phyloP scores from a whole-genome alignment of 345 rosid species.

The Dipteronia sinensis region DNA sequence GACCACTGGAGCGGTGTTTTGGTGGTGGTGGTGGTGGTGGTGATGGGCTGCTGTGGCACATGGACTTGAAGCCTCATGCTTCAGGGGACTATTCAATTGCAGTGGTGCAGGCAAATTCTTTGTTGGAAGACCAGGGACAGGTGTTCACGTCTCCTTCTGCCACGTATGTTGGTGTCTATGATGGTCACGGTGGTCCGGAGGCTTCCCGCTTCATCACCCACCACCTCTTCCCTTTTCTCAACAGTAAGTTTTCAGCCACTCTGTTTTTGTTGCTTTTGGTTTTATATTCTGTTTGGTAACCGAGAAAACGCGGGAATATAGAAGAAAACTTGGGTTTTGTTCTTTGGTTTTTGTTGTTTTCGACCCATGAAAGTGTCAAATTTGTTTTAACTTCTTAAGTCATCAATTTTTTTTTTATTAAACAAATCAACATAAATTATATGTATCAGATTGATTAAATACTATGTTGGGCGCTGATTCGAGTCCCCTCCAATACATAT shows the following conservation, averaged over 20 bases:
- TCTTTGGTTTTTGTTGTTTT: neutral
- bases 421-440: too few species aligned
- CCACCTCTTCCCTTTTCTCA: slow-evolving; percentile 49
- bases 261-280: neutral
- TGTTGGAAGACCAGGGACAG: slow-evolving; percentile 67
- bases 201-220: slow-evolving; percentile 58
- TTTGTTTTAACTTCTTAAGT: neutral
- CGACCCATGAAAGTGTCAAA: neutral
- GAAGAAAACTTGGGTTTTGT: neutral
- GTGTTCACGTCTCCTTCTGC: slow-evolving; percentile 64
- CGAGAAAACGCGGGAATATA: neutral
- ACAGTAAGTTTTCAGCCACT: slow-evolving; percentile 31
- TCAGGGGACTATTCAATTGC: slow-evolving; percentile 64
- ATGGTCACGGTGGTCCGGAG: slow-evolving; percentile 77
- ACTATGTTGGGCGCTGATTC: too few species aligned
- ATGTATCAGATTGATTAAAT: too few species aligned
- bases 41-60: slow-evolving; percentile 54
- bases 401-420: too few species aligned
- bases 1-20: slow-evolving; percentile 49
- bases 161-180: slow-evolving; percentile 66
- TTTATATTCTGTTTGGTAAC: neutral
- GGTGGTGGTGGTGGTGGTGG: slow-evolving; percentile 34
- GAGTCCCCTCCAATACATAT: too few species aligned
- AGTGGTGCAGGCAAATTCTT: slow-evolving; percentile 65
- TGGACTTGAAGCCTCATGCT: slow-evolving; percentile 60